Base-by-base conservation (phyloP, 352 stramenopile species). In the Pythium aquatile region DNA sequence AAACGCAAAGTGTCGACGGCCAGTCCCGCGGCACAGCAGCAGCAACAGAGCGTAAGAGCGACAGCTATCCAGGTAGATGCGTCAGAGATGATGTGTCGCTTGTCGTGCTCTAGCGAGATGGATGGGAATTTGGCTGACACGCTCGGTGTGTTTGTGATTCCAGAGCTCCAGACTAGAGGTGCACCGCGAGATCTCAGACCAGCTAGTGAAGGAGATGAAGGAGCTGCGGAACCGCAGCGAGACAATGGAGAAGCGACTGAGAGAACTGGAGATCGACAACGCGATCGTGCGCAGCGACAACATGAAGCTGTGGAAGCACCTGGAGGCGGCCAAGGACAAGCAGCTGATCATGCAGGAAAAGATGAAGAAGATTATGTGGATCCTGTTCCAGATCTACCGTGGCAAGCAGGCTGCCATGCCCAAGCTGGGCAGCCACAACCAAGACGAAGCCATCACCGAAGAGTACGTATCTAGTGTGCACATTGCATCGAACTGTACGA, bases 341-440 rank as follows among this genome's bases (percentile, higher is more conserved):
- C 87, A 96, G 69, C 59, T 94, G 66, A 78, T 94, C 42, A 96
- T 96, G 87, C 85, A 96, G 60, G 85, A 93, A 60, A 96, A 96
- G 68, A 91, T 96, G 73, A 94, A 96, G 74, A 96, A 96, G 74
- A 96, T 96, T 61, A 90, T 96, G 81, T 96, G 85, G 85, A 91
- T 96, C 30, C 60, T 96, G 48, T 96, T 91, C 63, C 85, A 96
- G 71, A 94, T 96, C 69, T 95, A 95, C 69, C 85, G 87, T 8
- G 82, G 83, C 61, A 95, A 95, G 56, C 83, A 92, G 42, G 77
- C 73, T 26, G 47, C 47, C 8, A 76, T 95, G 13, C 85, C 87
- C 28, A 94, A 93, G 63, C 70, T 95, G 0, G 87, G 83, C 1
- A 68, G 71, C 42, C 86, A 88, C 51, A 83, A 56, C 63, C 26